Evolutionary conservation across 352 stramenopile species (phyloP).

Genomic region (Pythium dissotocum): DNA sequence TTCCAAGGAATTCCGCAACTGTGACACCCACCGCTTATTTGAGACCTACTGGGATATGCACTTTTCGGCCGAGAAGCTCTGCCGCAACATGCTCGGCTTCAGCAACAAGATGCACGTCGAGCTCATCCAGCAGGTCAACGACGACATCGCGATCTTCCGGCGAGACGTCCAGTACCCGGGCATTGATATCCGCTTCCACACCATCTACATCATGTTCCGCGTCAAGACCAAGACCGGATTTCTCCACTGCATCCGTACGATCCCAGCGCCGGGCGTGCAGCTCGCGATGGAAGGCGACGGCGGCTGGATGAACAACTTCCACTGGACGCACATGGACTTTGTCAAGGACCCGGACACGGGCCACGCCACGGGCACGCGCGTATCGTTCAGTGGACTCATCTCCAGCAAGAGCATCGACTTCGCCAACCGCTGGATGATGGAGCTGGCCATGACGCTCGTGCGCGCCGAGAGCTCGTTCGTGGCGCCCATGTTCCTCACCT

Average conservation of each 20-base stretch:
- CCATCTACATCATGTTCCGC: constrained; percentile 36
- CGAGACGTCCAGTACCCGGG: constrained; percentile 30
- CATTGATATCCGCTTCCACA: constrained; percentile 29
- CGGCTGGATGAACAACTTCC: constrained; percentile 37
- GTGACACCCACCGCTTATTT: constrained; percentile 29
- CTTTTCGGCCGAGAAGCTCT: constrained; percentile 31
- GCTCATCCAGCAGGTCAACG: constrained; percentile 29
- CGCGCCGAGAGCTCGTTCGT: constrained; percentile 33
- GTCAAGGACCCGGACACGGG: constrained; percentile 21
- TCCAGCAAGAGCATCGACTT: constrained; percentile 30
- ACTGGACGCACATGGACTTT: constrained; percentile 34
- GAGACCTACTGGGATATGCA: constrained; percentile 35
- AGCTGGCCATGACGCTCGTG: constrained; percentile 30
- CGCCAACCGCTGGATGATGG: constrained; percentile 34
- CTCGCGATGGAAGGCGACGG: constrained; percentile 23
- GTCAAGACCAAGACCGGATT: constrained; percentile 28
- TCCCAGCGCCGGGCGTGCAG: constrained; percentile 22
- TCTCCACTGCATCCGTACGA: constrained; percentile 32
- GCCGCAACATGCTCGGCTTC: constrained; percentile 30
- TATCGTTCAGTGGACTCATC: constrained; percentile 30
- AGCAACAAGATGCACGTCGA: constrained; percentile 34
- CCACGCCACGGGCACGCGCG: constrained; percentile 21
- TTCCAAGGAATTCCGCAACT: constrained; percentile 30
- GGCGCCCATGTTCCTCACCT: constrained; percentile 24
- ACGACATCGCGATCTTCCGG: constrained; percentile 32